Base-by-base conservation (phyloP, 208 protist species). In the Trypanosoma caninum region DNA sequence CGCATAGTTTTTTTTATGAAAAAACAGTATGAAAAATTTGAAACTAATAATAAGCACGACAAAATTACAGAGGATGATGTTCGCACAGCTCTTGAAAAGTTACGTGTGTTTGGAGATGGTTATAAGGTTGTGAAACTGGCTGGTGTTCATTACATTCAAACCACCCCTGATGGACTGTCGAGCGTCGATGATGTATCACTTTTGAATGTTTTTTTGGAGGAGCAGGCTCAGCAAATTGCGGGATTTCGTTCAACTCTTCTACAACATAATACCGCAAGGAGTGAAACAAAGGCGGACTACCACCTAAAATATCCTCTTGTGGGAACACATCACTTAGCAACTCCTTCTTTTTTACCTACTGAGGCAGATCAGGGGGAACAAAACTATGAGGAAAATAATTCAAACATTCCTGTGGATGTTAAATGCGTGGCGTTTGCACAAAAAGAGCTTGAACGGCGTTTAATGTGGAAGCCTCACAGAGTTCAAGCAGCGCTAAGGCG, bases 121-220 rank as follows among this genome's bases (percentile, higher is more conserved):
- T 94, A 91, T 70, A 80, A 80, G 44, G 69, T 95, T 0, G 85
- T 92, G 31, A 71, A 74, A 55, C 66, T 95, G 2, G 74, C 53
- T 22, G 68, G 72, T 7, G 69, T 82, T 27, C 72, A 72, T 38
- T 95, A 95, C 65, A 91, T 95, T 59, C 84, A 92, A 63, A 95
- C 88, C 10, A 90, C 81, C 0, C 78, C 82, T 16, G 84, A 92
- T 53, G 84, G 83, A 25, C 69, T 57, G 1, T 60, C 69, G 3
- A 74, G 80, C 23, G 79, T 62, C 28, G 88, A 95, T 54, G 65
- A 84, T 41, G 65, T 86, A 2, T 59, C 72, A 23, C 61, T 95
- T 22, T 53, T 95, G 10, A 82, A 92, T 53, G 76, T 64, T 40
- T 73, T 87, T 16, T 56, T 92, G 4, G 20, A 23, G 20, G 35